Percentiles rank a stretch among this genome's conserved stretches.
Conservation (phyloP, 345 rosid species). For the Jatropha curcas region DNA sequence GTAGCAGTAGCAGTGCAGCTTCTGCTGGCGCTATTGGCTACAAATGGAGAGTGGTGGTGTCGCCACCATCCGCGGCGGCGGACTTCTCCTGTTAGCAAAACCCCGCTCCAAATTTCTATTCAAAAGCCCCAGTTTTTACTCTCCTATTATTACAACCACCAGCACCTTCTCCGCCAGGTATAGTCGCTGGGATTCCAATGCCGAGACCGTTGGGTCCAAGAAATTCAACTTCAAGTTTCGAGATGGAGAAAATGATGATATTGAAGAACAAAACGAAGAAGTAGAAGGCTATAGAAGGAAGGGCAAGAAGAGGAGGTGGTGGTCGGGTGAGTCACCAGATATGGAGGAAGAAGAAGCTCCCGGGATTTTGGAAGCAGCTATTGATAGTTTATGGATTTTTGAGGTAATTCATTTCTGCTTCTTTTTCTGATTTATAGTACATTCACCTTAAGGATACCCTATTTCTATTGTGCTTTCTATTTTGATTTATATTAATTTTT, state of each 20-base stretch:
- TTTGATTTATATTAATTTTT: neutral
- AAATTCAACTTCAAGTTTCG: conserved; percentile 24
- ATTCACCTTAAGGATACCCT: neutral
- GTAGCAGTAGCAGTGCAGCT: neutral
- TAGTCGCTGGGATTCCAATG: conserved; percentile 37
- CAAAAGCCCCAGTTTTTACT: neutral
- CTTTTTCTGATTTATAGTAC: neutral
- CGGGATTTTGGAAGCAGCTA: conserved; percentile 34
- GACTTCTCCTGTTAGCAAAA: neutral
- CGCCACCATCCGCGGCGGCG: conserved; percentile 1
- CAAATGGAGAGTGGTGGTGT: conserved; percentile 28
- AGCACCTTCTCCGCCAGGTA: conserved; percentile 3
- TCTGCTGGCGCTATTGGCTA: neutral
- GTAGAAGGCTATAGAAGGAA: conserved; percentile 9
- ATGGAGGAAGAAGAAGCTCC: conserved; percentile 16
- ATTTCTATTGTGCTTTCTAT: neutral
- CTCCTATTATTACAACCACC: neutral
- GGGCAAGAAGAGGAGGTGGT: conserved; percentile 33
- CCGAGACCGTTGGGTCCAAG: conserved; percentile 19
- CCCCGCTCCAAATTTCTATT: neutral
- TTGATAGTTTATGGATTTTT: conserved; percentile 47
- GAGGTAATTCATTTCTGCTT: conserved; percentile 31
- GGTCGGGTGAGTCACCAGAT: conserved; percentile 21
- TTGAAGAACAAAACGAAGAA: conserved; percentile 15
- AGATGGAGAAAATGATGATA: conserved; percentile 2